Base-by-base conservation (phyloP, 495 filamentous ascomycete genomes). In the Chaetomium tenue region DNA sequence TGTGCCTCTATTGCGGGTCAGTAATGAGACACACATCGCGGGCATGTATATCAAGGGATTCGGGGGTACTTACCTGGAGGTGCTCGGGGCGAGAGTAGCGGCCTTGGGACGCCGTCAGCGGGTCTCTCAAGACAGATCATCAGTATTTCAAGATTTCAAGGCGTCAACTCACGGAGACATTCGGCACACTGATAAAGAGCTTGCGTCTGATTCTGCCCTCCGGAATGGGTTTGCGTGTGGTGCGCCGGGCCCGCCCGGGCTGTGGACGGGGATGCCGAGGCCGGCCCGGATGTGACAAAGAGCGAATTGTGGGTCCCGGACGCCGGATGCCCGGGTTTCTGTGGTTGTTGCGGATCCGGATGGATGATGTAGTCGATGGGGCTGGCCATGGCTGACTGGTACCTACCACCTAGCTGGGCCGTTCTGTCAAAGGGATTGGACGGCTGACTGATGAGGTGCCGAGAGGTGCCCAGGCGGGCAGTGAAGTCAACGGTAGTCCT, bases 71-170 rank as follows among this genome's bases (percentile, higher is more conserved):
- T 65, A 69, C 71, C 64, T 74, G 82, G 6, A 86, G 74, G 70
- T 86, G 83, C 63, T 86, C 83, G 1, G 83, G 80, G 26, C 83
- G 81, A 18, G 79, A 81, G 66, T 85, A 86, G 33, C 77, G 75
- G 37, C 80, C 59, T 61, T 5, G 25, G 9, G 16, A 46, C 5
- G 9, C 13, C 16, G 48, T 61, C 59, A 61, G 59, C 44, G 26
- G 25, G 18, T 13, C 2, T 42, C 5, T 7, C 5, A 5, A 51
- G n/a, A 23, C 25, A 39, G n/a, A 1, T 6, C 8, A 37, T 37
- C 13, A 25, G 2, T n/a, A 52, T 16, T n/a, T 23, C 8, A 2
- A 42, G 30, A 13, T 16, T n/a, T 23, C 8, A 2, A 42, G 30
- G 20, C 8, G 9, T 13, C 1, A 26, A 33, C 28, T 18, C 22